These are phyloP conservation scores for Thielaviopsis punctulata DNA, from an alignment of 2,329 filamentous ascomycete genomes.

Conservation along the genomic window DNA sequence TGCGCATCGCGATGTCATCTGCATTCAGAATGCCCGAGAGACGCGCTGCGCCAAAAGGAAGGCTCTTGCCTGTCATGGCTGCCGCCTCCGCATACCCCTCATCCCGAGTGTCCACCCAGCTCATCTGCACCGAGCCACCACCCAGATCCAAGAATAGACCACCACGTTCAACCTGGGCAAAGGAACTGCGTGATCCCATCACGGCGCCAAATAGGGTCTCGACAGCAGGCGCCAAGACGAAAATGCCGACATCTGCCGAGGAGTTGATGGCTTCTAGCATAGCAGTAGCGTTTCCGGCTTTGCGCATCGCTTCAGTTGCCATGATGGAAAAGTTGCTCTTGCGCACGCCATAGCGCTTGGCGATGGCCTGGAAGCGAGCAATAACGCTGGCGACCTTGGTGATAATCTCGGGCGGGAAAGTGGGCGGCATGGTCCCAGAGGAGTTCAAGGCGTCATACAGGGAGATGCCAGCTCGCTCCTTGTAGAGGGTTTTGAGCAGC, in stretches of 20 bases:
- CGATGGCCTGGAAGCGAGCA: slow-evolving; percentile 53
- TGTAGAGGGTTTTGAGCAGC: slow-evolving; percentile 60
- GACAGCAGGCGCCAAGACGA: slow-evolving; percentile 58
- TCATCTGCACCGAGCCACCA: slow-evolving; percentile 51
- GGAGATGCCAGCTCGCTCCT: slow-evolving; percentile 64
- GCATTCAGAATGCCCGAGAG: slow-evolving; percentile 32
- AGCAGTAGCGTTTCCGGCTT: slow-evolving; percentile 52
- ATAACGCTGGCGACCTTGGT: slow-evolving; percentile 47
- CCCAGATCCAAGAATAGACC: slow-evolving; percentile 74
- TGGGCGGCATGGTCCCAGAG: slow-evolving; percentile 19
- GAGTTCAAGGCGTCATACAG: slow-evolving; percentile 65
- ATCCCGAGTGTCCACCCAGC: slow-evolving; percentile 36
- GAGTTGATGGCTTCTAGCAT: slow-evolving; percentile 49
- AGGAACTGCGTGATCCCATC: slow-evolving; percentile 63
- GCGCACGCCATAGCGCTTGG: slow-evolving; percentile 51
- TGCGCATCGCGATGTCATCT: slow-evolving; percentile 23
- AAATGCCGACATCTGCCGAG: slow-evolving; percentile 49
- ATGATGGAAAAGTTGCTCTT: slow-evolving; percentile 51
- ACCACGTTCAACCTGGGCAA: slow-evolving; percentile 36
- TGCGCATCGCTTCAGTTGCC: slow-evolving; percentile 78
- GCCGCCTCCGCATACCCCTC: slow-evolving; percentile 33
- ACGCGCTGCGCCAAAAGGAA: slow-evolving; percentile 45
- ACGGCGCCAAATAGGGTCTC: slow-evolving; percentile 67
- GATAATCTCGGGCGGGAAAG: slow-evolving; percentile 41
- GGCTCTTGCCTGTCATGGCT: slow-evolving; percentile 35